Evolutionary conservation across 306 rosid species (phyloP).

Genomic region (Dryas octopetala): DNA sequence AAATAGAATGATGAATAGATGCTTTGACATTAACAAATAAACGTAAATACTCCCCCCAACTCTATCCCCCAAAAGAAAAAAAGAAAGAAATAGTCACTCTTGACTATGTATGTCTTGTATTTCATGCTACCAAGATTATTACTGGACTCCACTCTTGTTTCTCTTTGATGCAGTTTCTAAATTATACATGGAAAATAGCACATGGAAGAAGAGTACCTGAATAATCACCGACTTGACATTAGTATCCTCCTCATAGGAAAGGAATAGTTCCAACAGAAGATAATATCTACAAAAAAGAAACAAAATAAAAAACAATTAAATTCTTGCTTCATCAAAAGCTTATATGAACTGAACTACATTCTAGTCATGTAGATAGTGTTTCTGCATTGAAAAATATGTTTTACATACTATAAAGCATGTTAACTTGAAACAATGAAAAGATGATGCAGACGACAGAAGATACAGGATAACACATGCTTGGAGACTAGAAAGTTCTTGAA

Average conservation of each 20-base stretch:
- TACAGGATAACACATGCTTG: background rate
- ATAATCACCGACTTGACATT: background rate
- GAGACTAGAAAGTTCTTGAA: background rate
- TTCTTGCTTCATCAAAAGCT: background rate
- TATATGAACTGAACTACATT: too few species aligned
- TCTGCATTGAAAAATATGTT: background rate
- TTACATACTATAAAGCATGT: background rate
- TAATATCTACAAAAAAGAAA: conserved; percentile 3
- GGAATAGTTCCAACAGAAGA: background rate
- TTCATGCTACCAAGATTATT: background rate
- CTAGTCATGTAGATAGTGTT: background rate
- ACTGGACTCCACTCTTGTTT: background rate
- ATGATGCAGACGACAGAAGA: background rate
- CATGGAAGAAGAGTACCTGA: background rate
- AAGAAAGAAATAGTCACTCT: background rate
- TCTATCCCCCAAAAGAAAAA: background rate
- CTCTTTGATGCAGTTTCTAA: background rate
- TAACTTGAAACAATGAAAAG: background rate
- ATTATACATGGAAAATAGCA: background rate
- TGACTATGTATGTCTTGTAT: background rate
- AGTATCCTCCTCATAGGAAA: background rate
- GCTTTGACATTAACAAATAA: background rate
- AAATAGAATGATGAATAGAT: background rate
- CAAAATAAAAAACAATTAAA: background rate
- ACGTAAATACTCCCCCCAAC: background rate